Evolutionary conservation across 306 rosid genomes (phyloP), one percentile per base, ranked within the genome.

Genomic region (Castanea sativa): DNA sequence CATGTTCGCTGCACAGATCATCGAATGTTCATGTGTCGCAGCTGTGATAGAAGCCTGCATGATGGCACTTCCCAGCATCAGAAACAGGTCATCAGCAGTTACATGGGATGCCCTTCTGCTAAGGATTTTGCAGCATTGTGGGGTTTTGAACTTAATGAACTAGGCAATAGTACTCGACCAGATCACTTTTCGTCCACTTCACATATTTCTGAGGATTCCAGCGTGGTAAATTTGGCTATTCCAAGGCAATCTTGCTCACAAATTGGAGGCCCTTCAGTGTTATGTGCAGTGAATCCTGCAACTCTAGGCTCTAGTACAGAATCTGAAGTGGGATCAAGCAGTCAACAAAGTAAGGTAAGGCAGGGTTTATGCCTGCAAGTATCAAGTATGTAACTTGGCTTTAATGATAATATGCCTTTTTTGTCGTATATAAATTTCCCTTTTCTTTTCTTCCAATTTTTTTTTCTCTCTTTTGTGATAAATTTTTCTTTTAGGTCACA

Each of bases 21-120:
- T 87, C 83, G 82, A 73, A 83, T 89, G 86, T 82, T 92, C 69
- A n/a, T 90, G 74, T 92, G 98, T 70, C 85, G 73, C 32, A 81
- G 68, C 35, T 94, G 98, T 43, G 94, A 92, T 78, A 78, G 80
- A 75, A 84, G 83, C 76, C 85, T 86, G 80, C 97, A 91, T 35
- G 77, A 74, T 5, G 7, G 15, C 73, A 80, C 93, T 63, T 76
- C 83, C 55, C 82, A 77, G 49, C 93, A 87, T 84, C 84, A 77
- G 56, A 94, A 81, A 82, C 85, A 88, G 73, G 81, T 85, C 21
- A 84, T 88, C 76, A 84, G 90, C 76, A 79, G 93, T 45, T 94
- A 91, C 87, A 77, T 81, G 13, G 98, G 93, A 29, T 91, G 88
- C 86, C 97, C 97, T 72, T 85, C 97, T 73, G 93, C 93, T 56